Conservation (phyloP, 2,329 filamentous ascomycete genomes). For the Claviceps sp. region DNA sequence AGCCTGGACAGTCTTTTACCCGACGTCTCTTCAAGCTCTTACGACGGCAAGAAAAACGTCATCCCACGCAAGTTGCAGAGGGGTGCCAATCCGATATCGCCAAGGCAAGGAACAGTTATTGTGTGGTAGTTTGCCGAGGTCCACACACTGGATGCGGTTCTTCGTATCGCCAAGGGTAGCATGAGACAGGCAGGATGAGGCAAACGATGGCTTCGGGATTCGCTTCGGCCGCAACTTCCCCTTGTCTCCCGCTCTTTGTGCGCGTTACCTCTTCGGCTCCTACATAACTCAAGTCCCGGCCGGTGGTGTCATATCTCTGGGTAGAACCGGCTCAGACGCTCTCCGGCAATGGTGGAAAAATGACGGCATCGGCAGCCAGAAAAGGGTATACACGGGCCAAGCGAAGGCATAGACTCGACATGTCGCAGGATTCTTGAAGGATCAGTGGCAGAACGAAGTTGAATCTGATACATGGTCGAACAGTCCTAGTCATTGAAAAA, state of each 20-base stretch:
- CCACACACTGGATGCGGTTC: slow-evolving; percentile 58
- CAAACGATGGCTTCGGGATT: slow-evolving; percentile 66
- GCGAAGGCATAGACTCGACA: slow-evolving; percentile 54
- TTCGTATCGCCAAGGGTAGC: slow-evolving; percentile 68
- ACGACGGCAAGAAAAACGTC: slow-evolving; percentile 41
- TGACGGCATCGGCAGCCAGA: slow-evolving; percentile 58
- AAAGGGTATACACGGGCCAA: slow-evolving; percentile 59
- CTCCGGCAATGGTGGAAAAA: slow-evolving; percentile 62
- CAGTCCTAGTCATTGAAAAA: too few relatives aligned
- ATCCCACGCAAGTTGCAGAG: slow-evolving; percentile 49
- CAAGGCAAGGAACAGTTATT: slow-evolving; percentile 53
- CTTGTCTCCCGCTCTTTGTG: slow-evolving; percentile 65
- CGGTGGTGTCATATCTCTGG: slow-evolving; percentile 74
- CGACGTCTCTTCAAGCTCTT: slow-evolving; percentile 13
- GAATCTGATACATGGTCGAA: slow-evolving; percentile 13
- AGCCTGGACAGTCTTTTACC: slow-evolving; percentile 17
- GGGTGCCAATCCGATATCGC: slow-evolving; percentile 71
- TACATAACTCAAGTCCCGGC: slow-evolving; percentile 53
- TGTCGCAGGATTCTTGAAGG: slow-evolving; percentile 39
- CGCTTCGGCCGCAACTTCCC: slow-evolving; percentile 69
- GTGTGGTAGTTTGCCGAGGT: slow-evolving; percentile 84
- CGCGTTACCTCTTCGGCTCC: slow-evolving; percentile 72
- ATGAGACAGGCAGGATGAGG: slow-evolving; percentile 39
- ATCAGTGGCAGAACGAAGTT: slow-evolving; percentile 25
- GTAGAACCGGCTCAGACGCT: slow-evolving; percentile 62